phyloP scores from a whole-genome alignment of 2,329 filamentous ascomycete species.

The Fusarium incarnatum region DNA sequence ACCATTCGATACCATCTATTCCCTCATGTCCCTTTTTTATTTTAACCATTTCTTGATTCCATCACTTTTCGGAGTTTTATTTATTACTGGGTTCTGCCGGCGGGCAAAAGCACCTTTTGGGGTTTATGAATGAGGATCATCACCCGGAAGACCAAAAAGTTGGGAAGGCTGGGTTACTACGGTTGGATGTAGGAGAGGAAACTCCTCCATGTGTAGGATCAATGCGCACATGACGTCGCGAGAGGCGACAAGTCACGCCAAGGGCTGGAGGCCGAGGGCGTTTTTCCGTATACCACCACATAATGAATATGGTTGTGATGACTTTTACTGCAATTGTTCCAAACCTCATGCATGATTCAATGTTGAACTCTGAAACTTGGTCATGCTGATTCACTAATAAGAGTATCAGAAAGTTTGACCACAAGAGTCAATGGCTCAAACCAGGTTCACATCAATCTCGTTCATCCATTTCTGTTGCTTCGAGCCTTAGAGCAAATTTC shows the following conservation, averaged over 20 bases:
- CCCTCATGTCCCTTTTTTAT: constrained; percentile 19
- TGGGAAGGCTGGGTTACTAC: constrained; percentile 20
- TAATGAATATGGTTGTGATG: constrained; percentile 35
- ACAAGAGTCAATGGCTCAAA: no score
- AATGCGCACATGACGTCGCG: constrained; percentile 16
- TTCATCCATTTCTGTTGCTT: not conserved
- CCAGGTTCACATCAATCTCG: not conserved
- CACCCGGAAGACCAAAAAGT: constrained; percentile 29
- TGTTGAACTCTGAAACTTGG: not conserved
- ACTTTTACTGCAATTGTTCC: not conserved
- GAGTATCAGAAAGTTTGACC: no score
- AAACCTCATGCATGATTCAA: not conserved
- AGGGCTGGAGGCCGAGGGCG: constrained; percentile 10
- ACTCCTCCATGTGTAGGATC: constrained; percentile 13
- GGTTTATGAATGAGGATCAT: constrained; percentile 30
- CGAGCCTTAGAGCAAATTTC: not conserved
- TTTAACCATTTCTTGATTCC: constrained; percentile 20
- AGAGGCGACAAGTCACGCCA: constrained; percentile 12
- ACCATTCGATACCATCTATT: constrained; percentile 36
- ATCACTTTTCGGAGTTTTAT: constrained; percentile 34
- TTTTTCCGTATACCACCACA: constrained; percentile 38
- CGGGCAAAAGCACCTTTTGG: constrained; percentile 24
- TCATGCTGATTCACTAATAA: not conserved
- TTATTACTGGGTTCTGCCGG: constrained; percentile 20
- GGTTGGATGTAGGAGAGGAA: constrained; percentile 7